Evolutionary conservation across 1,284 basidiomycete species (phyloP).

Genomic region (Ceratorhiza oryzae-sativae): DNA sequence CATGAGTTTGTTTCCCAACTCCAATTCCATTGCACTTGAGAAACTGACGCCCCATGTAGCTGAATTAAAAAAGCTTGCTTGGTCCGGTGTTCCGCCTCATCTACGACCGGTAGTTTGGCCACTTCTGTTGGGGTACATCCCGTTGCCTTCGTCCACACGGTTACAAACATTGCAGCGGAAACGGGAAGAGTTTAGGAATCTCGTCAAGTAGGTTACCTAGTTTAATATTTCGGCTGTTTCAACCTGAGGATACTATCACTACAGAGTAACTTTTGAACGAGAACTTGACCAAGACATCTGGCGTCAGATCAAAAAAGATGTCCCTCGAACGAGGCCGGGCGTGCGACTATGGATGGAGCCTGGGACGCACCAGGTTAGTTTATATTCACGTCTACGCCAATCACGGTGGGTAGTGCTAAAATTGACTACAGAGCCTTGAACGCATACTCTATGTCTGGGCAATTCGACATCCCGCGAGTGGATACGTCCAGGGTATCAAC

Average conservation of each 20-base stretch:
- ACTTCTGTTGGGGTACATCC: constrained; percentile 91
- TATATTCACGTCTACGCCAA: constrained; percentile 16
- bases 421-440: constrained; percentile 74
- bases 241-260: background rate
- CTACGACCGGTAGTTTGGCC: constrained; percentile 95
- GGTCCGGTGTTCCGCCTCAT: constrained; percentile 91
- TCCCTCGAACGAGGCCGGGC: constrained; percentile 92
- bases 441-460: constrained; percentile 97
- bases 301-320: constrained; percentile 98
- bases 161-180: constrained; percentile 82
- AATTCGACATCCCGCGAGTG: constrained; percentile 93
- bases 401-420: constrained; percentile 41
- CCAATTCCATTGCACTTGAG: too few species aligned
- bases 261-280: constrained; percentile 79
- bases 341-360: constrained; percentile 87
- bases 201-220: constrained; percentile 64
- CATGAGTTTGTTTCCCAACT: constrained; percentile 63
- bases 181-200: constrained; percentile 87
- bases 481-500: constrained; percentile 98
- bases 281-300: constrained; percentile 95
- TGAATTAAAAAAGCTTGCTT: constrained; percentile 89
- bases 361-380: constrained; percentile 80
- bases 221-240: background rate
- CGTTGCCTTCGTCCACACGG: constrained; percentile 82
- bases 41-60: too few species aligned